phyloP scores from a whole-genome alignment of 1,139 yeast species.

The Yamadazyma diospyri region DNA sequence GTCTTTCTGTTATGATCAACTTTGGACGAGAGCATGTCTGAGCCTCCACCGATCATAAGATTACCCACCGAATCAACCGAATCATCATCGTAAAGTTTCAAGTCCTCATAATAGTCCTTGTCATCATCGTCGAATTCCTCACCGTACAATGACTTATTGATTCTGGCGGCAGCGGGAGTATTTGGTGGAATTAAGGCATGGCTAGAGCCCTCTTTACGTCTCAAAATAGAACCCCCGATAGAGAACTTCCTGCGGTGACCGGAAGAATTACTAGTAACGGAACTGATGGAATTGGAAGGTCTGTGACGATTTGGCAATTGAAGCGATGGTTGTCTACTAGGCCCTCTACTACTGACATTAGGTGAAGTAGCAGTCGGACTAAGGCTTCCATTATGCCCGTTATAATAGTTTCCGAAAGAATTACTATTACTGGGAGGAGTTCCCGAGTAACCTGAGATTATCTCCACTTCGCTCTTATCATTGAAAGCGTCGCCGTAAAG shows the following conservation, averaged over 20 bases:
- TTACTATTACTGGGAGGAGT: background rate
- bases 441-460: conserved; percentile 6
- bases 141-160: conserved; percentile 36
- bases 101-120: conserved; percentile 23
- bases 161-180: conserved; percentile 50
- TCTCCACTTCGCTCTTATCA: conserved; percentile 5
- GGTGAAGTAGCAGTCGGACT: conserved; percentile 2
- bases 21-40: conserved; percentile 65
- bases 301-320: conserved; percentile 23
- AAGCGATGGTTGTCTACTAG: conserved; percentile 40
- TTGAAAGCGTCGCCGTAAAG: conserved; percentile 46
- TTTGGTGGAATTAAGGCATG: conserved; percentile 44
- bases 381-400: background rate
- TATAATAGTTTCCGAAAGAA: background rate
- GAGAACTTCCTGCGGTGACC: conserved; percentile 61
- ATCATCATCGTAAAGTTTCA: conserved; percentile 40
- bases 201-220: conserved; percentile 47
- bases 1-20: conserved; percentile 36
- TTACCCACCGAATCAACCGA: conserved; percentile 63
- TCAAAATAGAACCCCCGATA: conserved; percentile 51
- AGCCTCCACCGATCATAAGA: conserved; percentile 48
- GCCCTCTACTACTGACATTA: conserved; percentile 14
- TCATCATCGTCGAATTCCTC: conserved; percentile 35
- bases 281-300: conserved; percentile 20
- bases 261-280: conserved; percentile 18